A percentile compares a stretch with the other conserved stretches of the same genome.
phyloP scores from a whole-genome alignment of 306 rosid species.

The Medicago truncatula region DNA sequence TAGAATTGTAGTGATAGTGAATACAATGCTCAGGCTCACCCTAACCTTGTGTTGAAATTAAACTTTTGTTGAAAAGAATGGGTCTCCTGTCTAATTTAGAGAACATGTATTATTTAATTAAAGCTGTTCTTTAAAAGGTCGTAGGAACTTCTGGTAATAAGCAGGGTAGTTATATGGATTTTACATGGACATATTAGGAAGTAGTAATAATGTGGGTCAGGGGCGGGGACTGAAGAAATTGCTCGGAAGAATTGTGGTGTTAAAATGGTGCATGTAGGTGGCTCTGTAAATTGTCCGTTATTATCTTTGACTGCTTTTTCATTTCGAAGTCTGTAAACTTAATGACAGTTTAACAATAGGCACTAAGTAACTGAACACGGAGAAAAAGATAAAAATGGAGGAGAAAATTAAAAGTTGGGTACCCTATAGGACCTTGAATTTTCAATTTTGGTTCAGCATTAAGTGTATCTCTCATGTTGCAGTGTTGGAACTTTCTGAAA shows the following conservation, averaged over 20 bases:
- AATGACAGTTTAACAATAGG: constrained; percentile 27
- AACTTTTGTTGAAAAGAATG: constrained; percentile 14
- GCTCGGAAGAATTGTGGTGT: constrained; percentile 28
- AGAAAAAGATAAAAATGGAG: constrained; percentile 6
- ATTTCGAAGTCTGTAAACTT: constrained; percentile 33
- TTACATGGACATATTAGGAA: constrained; percentile 9
- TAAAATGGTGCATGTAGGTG: constrained; percentile 27
- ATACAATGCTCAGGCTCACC: constrained; percentile 3
- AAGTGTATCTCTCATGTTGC: constrained; percentile 45
- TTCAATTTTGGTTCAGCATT: constrained; percentile 25
- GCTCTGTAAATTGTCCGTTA: constrained; percentile 20
- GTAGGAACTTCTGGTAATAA: constrained; percentile 20
- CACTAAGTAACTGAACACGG: constrained; percentile 4
- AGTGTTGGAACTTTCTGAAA: constrained; percentile 97
- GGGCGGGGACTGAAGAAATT: constrained; percentile 21
- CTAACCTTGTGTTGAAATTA: constrained; percentile 30
- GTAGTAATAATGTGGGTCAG: constrained; percentile 18
- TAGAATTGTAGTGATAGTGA: constrained; percentile 2
- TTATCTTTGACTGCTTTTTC: constrained; percentile 27
- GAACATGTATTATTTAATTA: constrained; percentile 26
- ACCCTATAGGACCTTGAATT: constrained; percentile 16
- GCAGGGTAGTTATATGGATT: constrained; percentile 15
- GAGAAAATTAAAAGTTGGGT: constrained; percentile 19
- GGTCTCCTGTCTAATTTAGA: constrained; percentile 22
- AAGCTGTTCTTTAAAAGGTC: constrained; percentile 12